Evolutionary conservation across 2,329 filamentous ascomycete species (phyloP).

Genomic region (Pseudogymnoascus sp.): DNA sequence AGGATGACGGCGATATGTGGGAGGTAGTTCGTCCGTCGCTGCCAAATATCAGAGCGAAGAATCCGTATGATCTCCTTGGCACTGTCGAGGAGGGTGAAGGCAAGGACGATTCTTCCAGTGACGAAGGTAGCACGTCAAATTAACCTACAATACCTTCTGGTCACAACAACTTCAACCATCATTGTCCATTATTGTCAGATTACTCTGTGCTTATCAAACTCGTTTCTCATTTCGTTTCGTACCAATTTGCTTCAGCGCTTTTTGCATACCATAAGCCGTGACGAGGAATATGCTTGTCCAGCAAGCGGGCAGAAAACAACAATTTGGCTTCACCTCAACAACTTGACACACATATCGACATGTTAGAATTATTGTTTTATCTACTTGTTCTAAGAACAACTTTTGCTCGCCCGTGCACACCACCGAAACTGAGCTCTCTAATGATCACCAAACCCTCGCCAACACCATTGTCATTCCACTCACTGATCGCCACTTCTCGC

Average conservation of each 20-base stretch:
- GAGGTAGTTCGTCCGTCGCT: background rate
- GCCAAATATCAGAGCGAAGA: background rate
- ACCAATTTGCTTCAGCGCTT: background rate
- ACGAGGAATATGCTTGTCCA: background rate
- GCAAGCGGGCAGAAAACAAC: background rate
- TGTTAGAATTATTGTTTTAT: background rate
- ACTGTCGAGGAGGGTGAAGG: background rate
- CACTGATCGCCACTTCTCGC: no score
- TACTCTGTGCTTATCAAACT: background rate
- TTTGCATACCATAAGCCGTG: background rate
- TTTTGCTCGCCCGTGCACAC: background rate
- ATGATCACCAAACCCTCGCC: background rate
- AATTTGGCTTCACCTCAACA: background rate
- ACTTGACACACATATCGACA: background rate
- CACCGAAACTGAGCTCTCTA: background rate
- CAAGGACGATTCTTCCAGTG: background rate
- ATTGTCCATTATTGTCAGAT: background rate
- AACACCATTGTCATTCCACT: background rate
- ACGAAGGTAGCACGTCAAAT: background rate
- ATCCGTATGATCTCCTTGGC: background rate
- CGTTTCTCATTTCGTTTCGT: background rate
- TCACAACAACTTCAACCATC: background rate
- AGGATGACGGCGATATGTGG: background rate
- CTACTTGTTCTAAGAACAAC: background rate
- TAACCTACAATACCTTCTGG: background rate